Conservation (phyloP, 257 asterid genomes). For the Gentiana straminea region DNA sequence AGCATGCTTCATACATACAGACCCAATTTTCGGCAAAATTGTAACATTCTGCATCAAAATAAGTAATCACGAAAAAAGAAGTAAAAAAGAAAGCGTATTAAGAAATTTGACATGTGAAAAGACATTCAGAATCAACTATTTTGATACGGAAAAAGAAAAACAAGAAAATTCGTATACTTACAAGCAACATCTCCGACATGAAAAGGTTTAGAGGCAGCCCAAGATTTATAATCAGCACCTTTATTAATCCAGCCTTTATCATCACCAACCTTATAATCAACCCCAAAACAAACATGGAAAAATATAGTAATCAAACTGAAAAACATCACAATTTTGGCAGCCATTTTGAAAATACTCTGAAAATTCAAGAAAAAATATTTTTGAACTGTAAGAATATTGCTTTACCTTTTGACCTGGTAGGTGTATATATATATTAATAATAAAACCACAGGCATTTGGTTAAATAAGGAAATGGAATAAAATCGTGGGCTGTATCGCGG, state of each 20-base stretch:
- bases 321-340: neutral
- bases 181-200: constrained; percentile 35
- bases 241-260: constrained; percentile 33
- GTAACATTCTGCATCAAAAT: too few species aligned
- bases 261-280: constrained; percentile 38
- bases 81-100: too few species aligned
- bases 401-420: too few species aligned
- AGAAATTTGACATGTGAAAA: too few species aligned
- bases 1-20: too few species aligned
- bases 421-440: too few species aligned
- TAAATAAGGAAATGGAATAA: neutral
- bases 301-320: neutral
- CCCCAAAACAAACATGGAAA: constrained; percentile 2
- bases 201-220: constrained; percentile 39
- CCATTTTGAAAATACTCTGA: neutral
- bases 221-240: constrained; percentile 26
- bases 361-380: neutral
- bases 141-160: neutral
- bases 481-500: neutral
- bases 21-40: too few species aligned
- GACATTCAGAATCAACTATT: too few species aligned
- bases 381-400: neutral
- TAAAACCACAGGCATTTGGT: too few species aligned
- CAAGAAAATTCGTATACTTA: constrained; percentile 7
- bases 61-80: neutral